These are phyloP conservation scores for Papiliotrema flavescens DNA, from an alignment of 1,284 basidiomycete species.

Conservation along the genomic window DNA sequence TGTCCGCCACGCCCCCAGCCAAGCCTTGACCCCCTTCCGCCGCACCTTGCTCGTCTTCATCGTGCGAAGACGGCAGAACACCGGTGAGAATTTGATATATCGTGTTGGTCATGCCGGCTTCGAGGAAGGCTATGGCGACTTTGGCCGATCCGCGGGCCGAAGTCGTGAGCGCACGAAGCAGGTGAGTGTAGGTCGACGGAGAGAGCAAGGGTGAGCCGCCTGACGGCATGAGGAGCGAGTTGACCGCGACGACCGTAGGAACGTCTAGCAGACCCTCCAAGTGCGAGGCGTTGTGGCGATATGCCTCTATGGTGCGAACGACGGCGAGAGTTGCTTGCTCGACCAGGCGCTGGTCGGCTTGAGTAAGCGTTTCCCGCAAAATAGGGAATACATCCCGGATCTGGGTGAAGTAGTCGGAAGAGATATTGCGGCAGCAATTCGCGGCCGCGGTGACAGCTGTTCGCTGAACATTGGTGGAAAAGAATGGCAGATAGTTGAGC, in stretches of 20 bases:
- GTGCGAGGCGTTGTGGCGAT: constrained; percentile 75
- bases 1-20: constrained; percentile 81
- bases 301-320: constrained; percentile 86
- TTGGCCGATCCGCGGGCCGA: constrained; percentile 80
- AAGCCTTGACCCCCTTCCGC: constrained; percentile 61
- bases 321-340: constrained; percentile 90
- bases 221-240: constrained; percentile 76
- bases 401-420: constrained; percentile 79
- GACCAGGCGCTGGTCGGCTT: constrained; percentile 87
- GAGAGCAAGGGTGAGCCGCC: constrained; percentile 81
- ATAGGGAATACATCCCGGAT: constrained; percentile 86
- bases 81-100: constrained; percentile 91
- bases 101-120: constrained; percentile 85
- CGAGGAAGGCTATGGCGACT: constrained; percentile 76
- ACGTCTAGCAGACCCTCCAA: constrained; percentile 78
- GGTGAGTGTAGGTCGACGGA: constrained; percentile 76
- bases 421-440: constrained; percentile 88
- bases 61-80: constrained; percentile 66
- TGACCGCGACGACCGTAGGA: constrained; percentile 78
- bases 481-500: constrained; percentile 92
- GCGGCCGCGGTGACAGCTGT: constrained; percentile 93
- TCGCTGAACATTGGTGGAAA: constrained; percentile 91
- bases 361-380: constrained; percentile 81
- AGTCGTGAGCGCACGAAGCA: constrained; percentile 81
- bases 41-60: constrained; percentile 62